phyloP scores from a whole-genome alignment of 345 rosid genomes.

The Boechera retrofracta region DNA sequence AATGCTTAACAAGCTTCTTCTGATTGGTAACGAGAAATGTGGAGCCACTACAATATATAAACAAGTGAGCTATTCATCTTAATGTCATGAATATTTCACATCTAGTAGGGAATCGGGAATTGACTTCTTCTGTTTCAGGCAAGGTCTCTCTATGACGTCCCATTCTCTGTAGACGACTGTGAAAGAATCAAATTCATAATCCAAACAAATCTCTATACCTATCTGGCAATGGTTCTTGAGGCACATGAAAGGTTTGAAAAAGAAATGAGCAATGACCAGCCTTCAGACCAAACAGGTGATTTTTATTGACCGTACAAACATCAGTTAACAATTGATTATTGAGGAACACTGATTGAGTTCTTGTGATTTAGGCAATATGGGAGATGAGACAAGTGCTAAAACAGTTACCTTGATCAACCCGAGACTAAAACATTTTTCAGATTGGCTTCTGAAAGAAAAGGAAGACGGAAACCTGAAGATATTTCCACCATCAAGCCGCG shows the following conservation, averaged over 20 bases:
- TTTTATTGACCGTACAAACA: conserved; percentile 36
- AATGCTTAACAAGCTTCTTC: conserved; percentile 60
- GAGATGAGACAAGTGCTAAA: conserved; percentile 44
- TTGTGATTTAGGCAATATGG: conserved; percentile 46
- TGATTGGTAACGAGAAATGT: conserved; percentile 72
- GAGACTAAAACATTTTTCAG: conserved; percentile 67
- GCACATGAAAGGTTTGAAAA: conserved; percentile 69
- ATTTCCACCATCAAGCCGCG: conserved; percentile 65
- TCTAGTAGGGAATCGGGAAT: conserved; percentile 10
- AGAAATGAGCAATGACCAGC: conserved; percentile 48
- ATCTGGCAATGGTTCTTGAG: conserved; percentile 77
- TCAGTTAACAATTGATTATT: conserved; percentile 2
- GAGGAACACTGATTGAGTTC: conserved; percentile 17
- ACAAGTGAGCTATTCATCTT: conserved; percentile 58
- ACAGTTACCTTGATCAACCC: conserved; percentile 56
- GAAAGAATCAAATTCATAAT: conserved; percentile 69
- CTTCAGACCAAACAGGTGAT: conserved; percentile 51
- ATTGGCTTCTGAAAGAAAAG: conserved; percentile 72
- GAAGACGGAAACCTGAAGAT: conserved; percentile 76
- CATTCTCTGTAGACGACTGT: conserved; percentile 83
- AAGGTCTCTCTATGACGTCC: conserved; percentile 63
- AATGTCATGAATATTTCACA: conserved; percentile 10
- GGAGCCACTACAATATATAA: conserved; percentile 89
- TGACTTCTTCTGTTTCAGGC: conserved; percentile 63
- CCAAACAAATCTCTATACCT: conserved; percentile 75